Percentiles rank a stretch among this genome's conserved stretches.
These are phyloP conservation scores for Gilbertella persicaria DNA, from an alignment of 371 early-diverging fungal species.

Conservation along the genomic window DNA sequence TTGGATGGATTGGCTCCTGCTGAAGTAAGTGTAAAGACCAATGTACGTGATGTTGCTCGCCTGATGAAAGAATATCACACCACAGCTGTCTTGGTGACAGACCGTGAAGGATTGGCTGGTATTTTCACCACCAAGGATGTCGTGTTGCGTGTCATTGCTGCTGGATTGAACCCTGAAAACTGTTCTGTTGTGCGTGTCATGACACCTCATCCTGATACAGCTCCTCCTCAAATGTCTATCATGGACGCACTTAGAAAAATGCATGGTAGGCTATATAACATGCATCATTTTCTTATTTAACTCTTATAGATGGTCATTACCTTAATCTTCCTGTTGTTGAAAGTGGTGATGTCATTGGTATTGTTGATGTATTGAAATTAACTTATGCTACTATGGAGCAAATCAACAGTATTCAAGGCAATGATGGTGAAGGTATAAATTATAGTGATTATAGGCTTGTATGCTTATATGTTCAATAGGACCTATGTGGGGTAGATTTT, in stretches of 20 bases:
- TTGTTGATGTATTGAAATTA: conserved; percentile 89
- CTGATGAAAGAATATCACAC: conserved; percentile 81
- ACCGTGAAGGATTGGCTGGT: conserved; percentile 75
- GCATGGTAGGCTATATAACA: conserved; percentile 57
- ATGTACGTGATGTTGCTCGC: conserved; percentile 83
- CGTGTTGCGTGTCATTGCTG: conserved; percentile 91
- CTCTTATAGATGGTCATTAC: conserved; percentile 66
- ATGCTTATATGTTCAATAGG: conserved; percentile 18
- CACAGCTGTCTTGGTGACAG: conserved; percentile 87
- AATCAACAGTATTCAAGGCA: conserved; percentile 48
- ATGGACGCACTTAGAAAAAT: conserved; percentile 89
- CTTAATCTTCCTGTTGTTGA: conserved; percentile 89
- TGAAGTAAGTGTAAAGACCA: conserved; percentile 74
- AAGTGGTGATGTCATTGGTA: conserved; percentile 67
- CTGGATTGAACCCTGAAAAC: conserved; percentile 80
- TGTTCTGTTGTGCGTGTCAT: conserved; percentile 90
- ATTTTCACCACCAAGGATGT: conserved; percentile 90
- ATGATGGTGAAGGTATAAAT: conserved; percentile 26
- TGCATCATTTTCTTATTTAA: background rate
- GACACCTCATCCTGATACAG: conserved; percentile 94
- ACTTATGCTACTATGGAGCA: conserved; percentile 76
- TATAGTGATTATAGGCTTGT: no score
- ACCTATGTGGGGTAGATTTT: conserved; percentile 56
- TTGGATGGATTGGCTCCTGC: conserved; percentile 60
- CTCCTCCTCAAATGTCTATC: conserved; percentile 71